Percentiles rank a stretch among this genome's conserved stretches.
Conservation (phyloP, 78 protist genomes). For the Ministeria vibrans region DNA sequence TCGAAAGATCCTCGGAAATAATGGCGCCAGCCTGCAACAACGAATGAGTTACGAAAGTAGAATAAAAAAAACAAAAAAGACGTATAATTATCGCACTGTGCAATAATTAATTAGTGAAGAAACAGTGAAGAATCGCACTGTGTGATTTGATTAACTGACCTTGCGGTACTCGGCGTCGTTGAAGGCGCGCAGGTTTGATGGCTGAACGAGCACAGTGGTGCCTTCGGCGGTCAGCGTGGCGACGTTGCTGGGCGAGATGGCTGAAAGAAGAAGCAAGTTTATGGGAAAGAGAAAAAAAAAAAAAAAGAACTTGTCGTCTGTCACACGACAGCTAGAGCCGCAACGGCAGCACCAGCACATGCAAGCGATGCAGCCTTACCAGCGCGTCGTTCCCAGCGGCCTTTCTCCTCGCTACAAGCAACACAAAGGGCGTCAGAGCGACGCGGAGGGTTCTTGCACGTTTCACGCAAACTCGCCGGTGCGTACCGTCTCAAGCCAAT, state of each 20-base stretch:
- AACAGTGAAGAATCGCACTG: not conserved
- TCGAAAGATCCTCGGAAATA: slow-evolving; percentile 61
- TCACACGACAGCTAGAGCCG: too few relatives aligned
- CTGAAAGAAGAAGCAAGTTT: too few relatives aligned
- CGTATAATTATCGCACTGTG: not conserved
- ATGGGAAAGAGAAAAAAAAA: too few relatives aligned
- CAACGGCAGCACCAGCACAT: too few relatives aligned
- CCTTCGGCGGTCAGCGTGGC: slow-evolving; percentile 13
- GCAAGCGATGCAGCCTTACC: too few relatives aligned
- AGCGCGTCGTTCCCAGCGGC: slow-evolving; percentile 85
- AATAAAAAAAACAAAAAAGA: not conserved
- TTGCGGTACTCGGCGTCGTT: slow-evolving; percentile 50
- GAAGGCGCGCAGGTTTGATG: slow-evolving; percentile 59
- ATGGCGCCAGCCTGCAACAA: slow-evolving; percentile 66
- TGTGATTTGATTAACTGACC: not conserved
- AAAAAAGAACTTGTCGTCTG: too few relatives aligned
- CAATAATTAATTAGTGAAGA: not conserved
- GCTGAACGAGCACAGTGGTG: slow-evolving; percentile 67
- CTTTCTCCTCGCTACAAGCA: slow-evolving; percentile 81
- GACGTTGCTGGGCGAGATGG: slow-evolving; percentile 85
- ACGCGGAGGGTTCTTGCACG: too few relatives aligned
- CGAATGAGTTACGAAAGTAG: not conserved
- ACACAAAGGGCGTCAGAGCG: too few relatives aligned
- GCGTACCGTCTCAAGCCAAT: slow-evolving; percentile 71
- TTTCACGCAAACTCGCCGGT: too few relatives aligned